phyloP scores from a whole-genome alignment of 257 asterid species.

The Oldenlandia corymbosa region DNA sequence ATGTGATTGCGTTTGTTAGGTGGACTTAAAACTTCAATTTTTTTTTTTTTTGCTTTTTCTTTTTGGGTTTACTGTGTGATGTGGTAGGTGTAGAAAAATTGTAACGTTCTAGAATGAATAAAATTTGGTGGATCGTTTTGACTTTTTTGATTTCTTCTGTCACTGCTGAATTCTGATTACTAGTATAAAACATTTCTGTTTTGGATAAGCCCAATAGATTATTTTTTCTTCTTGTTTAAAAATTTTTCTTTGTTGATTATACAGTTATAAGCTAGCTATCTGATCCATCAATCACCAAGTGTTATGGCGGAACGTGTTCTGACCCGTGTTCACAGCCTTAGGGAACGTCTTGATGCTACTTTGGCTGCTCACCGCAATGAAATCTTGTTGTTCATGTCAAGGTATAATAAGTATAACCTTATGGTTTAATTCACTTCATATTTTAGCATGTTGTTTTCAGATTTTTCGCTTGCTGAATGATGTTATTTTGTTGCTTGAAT shows the following conservation, averaged over 20 bases:
- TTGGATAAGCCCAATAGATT: slow-evolving; percentile 18
- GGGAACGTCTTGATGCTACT: slow-evolving; percentile 82
- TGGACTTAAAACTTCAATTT: too few relatives aligned
- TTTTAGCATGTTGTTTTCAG: background rate
- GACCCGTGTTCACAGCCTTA: slow-evolving; percentile 88
- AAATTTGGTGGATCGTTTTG: slow-evolving; percentile 23
- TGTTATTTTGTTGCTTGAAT: background rate
- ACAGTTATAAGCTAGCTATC: slow-evolving; percentile 27
- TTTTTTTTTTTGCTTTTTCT: background rate
- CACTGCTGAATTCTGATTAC: background rate
- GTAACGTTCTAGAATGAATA: slow-evolving; percentile 26
- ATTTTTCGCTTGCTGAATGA: too few relatives aligned
- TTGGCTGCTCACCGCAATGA: slow-evolving; percentile 78
- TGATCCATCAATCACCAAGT: slow-evolving; percentile 28
- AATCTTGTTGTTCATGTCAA: slow-evolving; percentile 55
- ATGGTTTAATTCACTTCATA: too few relatives aligned
- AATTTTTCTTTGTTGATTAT: slow-evolving; percentile 3
- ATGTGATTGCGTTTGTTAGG: slow-evolving; percentile 22
- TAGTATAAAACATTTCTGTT: background rate
- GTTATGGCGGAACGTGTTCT: slow-evolving; percentile 87
- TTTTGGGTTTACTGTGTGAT: slow-evolving; percentile 7
- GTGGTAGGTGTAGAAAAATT: slow-evolving; percentile 29
- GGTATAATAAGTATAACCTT: too few relatives aligned
- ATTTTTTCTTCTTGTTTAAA: background rate
- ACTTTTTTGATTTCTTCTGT: slow-evolving; percentile 15